Base-by-base conservation (phyloP, 192 early-diverging fungal species). In the Gonapodya sp. region DNA sequence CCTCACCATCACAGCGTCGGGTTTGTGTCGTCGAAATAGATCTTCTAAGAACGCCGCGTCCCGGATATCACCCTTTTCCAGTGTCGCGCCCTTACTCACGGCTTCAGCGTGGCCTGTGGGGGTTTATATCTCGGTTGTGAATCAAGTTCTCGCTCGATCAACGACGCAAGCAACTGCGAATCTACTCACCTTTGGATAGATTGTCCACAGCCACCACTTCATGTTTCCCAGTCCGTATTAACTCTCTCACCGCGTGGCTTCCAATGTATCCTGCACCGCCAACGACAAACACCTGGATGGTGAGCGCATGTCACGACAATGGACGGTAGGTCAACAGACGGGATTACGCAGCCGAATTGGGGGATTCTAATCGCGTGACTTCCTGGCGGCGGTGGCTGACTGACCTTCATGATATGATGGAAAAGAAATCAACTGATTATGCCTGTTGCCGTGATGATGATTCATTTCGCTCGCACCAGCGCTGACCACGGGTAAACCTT, bases 161-260 rank as follows among this genome's bases (percentile, higher is more conserved):
- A n/a, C n/a, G n/a, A n/a, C n/a, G n/a, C n/a, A n/a, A n/a, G n/a
- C 64, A 30, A 30, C 64, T 18, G 64, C 64, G 30, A 72, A 72
- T 72, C 16, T 16, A 33, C 75, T 33, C 75, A 77, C 75, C 75
- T 34, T 94, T 97, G 81, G 91, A 91, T 80, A 98, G 87, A 84
- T 97, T 97, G 88, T 98, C 97, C 34, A 97, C 86, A 1, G 97
- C 93, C 18, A 98, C 92, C 36, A 98, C 92, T 80, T 95, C 89
- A 85, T 94, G 94, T 33, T 83, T 37, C 36, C 90, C 90, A 16
- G 85, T 84, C 73, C 89, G 89, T 72, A 90, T 79, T 0, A 98
- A 90, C 83, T 96, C 94, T n/a, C 94, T 83, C 1, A 96, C 93
- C 0, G 94, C 92, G 88, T 98, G 97, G 18, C 92, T 94, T n/a